Evolutionary conservation across 23 red algal species (phyloP).

Genomic region (Porphyridium purpureum): DNA sequence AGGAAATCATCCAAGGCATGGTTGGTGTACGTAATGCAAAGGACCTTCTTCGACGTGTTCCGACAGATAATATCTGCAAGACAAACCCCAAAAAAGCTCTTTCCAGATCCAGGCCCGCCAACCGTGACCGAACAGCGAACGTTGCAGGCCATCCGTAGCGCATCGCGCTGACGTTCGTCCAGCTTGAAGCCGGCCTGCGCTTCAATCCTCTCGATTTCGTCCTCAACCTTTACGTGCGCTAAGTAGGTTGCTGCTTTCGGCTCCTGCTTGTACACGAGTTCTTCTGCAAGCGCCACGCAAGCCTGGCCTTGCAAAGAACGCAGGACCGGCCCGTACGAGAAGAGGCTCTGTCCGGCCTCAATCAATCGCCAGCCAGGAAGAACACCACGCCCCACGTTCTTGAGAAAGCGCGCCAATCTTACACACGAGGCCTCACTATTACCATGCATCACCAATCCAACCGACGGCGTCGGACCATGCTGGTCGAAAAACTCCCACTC

Average conservation of each 20-base stretch:
- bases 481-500: too few species aligned
- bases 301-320: not conserved
- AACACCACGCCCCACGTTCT: not conserved
- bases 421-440: too few species aligned
- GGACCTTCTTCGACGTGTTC: not conserved
- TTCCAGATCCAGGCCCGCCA: not conserved
- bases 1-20: not conserved
- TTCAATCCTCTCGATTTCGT: not conserved
- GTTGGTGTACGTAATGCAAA: not conserved
- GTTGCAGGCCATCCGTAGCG: not conserved
- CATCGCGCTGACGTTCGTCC: not conserved
- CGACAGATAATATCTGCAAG: not conserved
- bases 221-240: not conserved
- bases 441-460: too few species aligned
- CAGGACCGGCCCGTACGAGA: not conserved
- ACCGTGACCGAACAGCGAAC: not conserved
- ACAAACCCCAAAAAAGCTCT: not conserved
- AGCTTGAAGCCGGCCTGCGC: not conserved
- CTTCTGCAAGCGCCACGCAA: not conserved
- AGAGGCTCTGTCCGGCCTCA: not conserved
- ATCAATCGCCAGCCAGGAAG: not conserved
- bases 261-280: not conserved
- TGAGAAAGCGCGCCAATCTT: not conserved
- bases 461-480: too few species aligned
- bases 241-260: not conserved